Conservation (phyloP, 2,329 filamentous ascomycete genomes). For the Berkeleyomyces rouxiae region DNA sequence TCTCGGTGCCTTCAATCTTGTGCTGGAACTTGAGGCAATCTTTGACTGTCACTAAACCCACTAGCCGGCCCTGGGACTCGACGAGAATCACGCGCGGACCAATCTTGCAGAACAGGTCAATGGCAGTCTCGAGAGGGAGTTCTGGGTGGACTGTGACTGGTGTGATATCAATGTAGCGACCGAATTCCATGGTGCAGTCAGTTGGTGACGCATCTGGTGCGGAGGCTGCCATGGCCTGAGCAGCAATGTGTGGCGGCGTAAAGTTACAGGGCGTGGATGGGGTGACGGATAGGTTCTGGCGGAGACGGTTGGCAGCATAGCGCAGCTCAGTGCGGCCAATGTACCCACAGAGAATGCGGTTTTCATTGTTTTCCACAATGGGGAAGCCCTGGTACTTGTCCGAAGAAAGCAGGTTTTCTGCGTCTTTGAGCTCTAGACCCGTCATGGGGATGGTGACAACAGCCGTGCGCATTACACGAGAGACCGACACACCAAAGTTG, state of each 20-base stretch:
- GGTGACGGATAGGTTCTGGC: constrained; percentile 49
- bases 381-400: constrained; percentile 88
- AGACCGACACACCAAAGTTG: constrained; percentile 87
- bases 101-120: constrained; percentile 98
- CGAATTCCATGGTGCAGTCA: constrained; percentile 57
- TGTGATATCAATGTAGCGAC: constrained; percentile 73
- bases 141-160: constrained; percentile 83
- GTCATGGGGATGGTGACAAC: constrained; percentile 57
- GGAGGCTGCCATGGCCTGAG: background rate
- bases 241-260: constrained; percentile 18
- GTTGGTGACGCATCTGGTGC: constrained; percentile 20
- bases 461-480: constrained; percentile 69
- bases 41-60: constrained; percentile 84
- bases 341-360: constrained; percentile 68
- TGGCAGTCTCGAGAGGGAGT: constrained; percentile 84
- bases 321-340: constrained; percentile 82
- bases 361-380: constrained; percentile 57
- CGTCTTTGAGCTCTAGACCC: constrained; percentile 56
- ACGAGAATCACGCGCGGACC: constrained; percentile 85
- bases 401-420: constrained; percentile 60
- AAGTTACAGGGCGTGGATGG: constrained; percentile 61
- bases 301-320: constrained; percentile 73
- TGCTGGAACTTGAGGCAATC: constrained; percentile 96
- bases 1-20: constrained; percentile 73
- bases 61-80: constrained; percentile 70